Conservation (phyloP, 139 green algal species). For the Pycnococcus provasolii region DNA sequence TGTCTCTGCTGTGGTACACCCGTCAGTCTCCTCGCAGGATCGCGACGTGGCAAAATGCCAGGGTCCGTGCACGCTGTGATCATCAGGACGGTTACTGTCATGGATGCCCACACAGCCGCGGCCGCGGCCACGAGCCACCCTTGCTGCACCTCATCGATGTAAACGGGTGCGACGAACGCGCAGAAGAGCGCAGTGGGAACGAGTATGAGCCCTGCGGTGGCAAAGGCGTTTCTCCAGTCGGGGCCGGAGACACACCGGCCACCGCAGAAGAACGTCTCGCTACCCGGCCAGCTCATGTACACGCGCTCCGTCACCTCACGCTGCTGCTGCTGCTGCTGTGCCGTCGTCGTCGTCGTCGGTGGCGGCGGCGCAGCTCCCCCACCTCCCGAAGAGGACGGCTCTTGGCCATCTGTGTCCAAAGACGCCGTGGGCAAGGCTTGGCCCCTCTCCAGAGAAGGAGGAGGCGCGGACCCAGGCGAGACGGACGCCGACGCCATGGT, state of each 20-base stretch:
- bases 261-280: conserved; percentile 21
- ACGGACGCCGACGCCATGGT: too few species aligned
- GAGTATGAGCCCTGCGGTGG: conserved; percentile 8
- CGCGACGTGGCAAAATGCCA: conserved; percentile 4
- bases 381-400: too few species aligned
- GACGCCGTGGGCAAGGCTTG: too few species aligned
- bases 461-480: too few species aligned
- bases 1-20: background rate
- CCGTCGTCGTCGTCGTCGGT: too few species aligned
- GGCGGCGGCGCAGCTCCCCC: too few species aligned
- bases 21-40: background rate
- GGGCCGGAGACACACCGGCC: conserved; percentile 16
- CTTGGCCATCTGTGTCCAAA: too few species aligned
- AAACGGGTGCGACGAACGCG: background rate
- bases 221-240: background rate
- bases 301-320: background rate
- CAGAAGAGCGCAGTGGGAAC: background rate
- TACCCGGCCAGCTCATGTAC: conserved; percentile 15
- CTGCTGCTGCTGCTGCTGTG: too few species aligned
- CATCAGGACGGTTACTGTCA: background rate
- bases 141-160: background rate
- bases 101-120: background rate
- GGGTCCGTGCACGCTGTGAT: conserved; percentile 3
- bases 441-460: too few species aligned
- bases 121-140: background rate